Conservation (phyloP, 495 filamentous ascomycete genomes). For the Glonium stellatum region DNA sequence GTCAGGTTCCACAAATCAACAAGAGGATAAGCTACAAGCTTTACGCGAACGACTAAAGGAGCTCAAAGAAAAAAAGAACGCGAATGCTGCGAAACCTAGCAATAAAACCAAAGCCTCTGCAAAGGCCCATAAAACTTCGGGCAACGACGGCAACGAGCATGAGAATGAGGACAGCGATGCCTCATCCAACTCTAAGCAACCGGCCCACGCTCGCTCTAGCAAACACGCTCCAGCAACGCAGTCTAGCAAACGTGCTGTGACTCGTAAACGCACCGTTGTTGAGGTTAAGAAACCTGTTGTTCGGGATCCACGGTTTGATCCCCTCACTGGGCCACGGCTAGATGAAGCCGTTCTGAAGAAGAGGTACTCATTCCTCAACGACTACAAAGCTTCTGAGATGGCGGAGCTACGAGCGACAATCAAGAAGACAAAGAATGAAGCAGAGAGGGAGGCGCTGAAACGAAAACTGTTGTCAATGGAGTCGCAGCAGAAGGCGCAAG, state of each 20-base stretch:
- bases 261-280: constrained; percentile 68
- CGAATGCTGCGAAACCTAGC: constrained; percentile 1
- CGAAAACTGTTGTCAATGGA: constrained; percentile 45
- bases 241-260: constrained; percentile 74
- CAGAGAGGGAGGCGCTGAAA: constrained; percentile 58
- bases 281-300: constrained; percentile 43
- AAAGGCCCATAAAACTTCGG: neutral
- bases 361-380: constrained; percentile 79
- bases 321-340: constrained; percentile 41
- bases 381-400: constrained; percentile 75
- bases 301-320: constrained; percentile 87
- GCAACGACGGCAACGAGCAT: constrained; percentile 6
- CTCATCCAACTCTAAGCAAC: constrained; percentile 25
- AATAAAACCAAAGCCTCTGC: constrained; percentile 2
- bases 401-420: constrained; percentile 59
- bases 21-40: constrained; percentile 33
- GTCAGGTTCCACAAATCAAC: constrained; percentile 30
- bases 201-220: constrained; percentile 46
- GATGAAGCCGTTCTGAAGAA: constrained; percentile 52
- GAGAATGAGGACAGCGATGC: constrained; percentile 32
- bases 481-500: constrained; percentile 59
- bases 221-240: constrained; percentile 85
- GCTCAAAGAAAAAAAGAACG: constrained; percentile 27
- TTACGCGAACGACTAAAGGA: constrained; percentile 30
- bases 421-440: constrained; percentile 57